Percentiles rank a stretch among this genome's conserved stretches.
These are phyloP conservation scores for Arabis hirsuta DNA, from an alignment of 345 rosid genomes.

Conservation along the genomic window DNA sequence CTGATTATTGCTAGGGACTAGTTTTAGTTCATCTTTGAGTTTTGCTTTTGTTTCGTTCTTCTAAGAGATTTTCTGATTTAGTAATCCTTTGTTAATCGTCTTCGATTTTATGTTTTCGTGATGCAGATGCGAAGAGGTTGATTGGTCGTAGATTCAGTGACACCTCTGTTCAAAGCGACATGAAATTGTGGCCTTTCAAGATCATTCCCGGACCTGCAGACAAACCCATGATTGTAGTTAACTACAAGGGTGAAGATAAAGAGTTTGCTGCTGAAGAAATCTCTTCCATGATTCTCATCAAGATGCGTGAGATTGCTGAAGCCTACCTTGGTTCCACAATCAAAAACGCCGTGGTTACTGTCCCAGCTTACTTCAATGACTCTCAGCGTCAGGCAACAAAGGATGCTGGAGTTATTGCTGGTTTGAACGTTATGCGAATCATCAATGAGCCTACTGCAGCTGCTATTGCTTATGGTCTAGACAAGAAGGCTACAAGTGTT, in stretches of 20 bases:
- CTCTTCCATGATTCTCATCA: conserved; percentile 75
- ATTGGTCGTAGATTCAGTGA: conserved; percentile 73
- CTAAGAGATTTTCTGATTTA: not conserved
- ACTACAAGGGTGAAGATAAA: conserved; percentile 67
- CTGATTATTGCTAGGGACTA: not conserved
- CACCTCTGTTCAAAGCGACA: conserved; percentile 66
- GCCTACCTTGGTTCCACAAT: conserved; percentile 61
- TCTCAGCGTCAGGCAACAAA: conserved; percentile 75
- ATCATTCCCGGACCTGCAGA: conserved; percentile 62
- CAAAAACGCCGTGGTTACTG: conserved; percentile 75
- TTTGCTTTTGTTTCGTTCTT: not conserved
- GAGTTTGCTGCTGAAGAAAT: conserved; percentile 76
- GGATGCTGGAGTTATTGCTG: conserved; percentile 76
- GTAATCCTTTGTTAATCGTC: not conserved
- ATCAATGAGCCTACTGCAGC: conserved; percentile 85
- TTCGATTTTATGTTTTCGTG: not conserved
- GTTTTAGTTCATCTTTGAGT: not conserved
- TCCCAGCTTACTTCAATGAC: conserved; percentile 77
- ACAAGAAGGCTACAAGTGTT: conserved; percentile 68
- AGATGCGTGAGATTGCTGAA: conserved; percentile 85
- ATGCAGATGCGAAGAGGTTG: conserved; percentile 71
- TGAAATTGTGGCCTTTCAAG: conserved; percentile 72
- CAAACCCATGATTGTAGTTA: conserved; percentile 66
- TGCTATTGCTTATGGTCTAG: conserved; percentile 78
- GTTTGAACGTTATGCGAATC: conserved; percentile 73